Conservation (phyloP, 2,329 filamentous ascomycete species). For the Alternaria triticina region DNA sequence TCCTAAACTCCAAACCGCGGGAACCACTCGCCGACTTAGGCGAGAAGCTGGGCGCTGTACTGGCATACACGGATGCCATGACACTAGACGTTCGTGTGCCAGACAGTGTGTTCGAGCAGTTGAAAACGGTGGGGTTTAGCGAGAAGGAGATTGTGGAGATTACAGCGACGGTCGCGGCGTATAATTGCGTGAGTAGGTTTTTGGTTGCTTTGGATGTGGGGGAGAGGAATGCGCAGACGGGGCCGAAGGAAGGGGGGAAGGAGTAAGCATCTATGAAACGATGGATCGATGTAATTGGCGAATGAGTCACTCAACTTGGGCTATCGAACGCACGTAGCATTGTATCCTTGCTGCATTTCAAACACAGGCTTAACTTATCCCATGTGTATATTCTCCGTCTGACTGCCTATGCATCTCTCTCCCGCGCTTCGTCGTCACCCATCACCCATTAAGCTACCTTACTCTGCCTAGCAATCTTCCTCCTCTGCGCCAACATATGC, state of each 20-base stretch:
- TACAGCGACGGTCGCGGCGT: conserved; percentile 77
- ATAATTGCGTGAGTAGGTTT: conserved; percentile 86
- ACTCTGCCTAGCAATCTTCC: conserved; percentile 63
- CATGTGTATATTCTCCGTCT: neutral
- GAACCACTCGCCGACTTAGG: conserved; percentile 49
- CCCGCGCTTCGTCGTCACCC: neutral
- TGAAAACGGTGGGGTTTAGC: conserved; percentile 65
- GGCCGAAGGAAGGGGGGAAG: conserved; percentile 23
- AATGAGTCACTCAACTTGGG: neutral
- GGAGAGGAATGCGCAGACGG: conserved; percentile 46
- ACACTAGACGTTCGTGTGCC: conserved; percentile 73
- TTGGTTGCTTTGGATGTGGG: conserved; percentile 77
- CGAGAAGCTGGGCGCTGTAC: conserved; percentile 69
- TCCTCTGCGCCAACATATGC: conserved; percentile 91
- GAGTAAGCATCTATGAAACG: neutral
- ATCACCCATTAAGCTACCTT: neutral
- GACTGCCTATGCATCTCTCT: neutral
- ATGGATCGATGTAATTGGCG: neutral
- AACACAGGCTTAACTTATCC: neutral
- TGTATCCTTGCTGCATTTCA: neutral
- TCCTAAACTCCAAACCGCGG: conserved; percentile 29
- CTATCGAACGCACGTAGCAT: neutral
- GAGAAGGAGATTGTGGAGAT: conserved; percentile 82
- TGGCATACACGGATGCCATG: conserved; percentile 83
- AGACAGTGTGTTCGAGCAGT: conserved; percentile 69